Evolutionary conservation across 73 alveolate species (phyloP).

Genomic region (Paraurostyla sp.): DNA sequence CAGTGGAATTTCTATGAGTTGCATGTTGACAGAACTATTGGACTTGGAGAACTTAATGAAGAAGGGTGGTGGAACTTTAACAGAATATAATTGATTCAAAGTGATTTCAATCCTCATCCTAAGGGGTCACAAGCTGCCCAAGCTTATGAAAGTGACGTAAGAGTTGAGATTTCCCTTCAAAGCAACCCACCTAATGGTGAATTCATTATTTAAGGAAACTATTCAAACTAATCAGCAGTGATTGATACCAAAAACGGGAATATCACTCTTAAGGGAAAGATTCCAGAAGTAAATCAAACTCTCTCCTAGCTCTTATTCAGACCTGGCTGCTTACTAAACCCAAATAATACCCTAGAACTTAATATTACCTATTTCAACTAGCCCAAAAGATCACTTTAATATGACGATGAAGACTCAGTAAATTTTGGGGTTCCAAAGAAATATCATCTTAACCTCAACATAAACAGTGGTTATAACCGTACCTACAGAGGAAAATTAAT

Average conservation of each 20-base stretch:
- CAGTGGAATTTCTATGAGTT: constrained; percentile 11
- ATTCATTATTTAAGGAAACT: not conserved
- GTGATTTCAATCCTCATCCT: not conserved
- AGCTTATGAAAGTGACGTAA: not conserved
- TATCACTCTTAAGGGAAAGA: not conserved
- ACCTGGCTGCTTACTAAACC: constrained; percentile 38
- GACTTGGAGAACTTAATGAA: constrained; percentile 35
- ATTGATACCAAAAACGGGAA: not conserved
- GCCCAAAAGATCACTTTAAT: not conserved
- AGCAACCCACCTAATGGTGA: not conserved
- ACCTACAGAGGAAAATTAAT: constrained; percentile 23
- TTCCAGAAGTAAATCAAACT: not conserved
- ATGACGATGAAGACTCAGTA: not conserved
- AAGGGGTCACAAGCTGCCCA: not conserved
- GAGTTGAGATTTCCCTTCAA: not conserved
- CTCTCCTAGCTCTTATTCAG: not conserved
- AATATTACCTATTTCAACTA: constrained; percentile 17
- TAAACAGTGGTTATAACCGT: not conserved
- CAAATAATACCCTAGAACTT: not conserved
- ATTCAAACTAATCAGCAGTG: not conserved
- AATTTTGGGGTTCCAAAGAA: constrained; percentile 17
- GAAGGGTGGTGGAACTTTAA: constrained; percentile 63
- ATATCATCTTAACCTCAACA: not conserved
- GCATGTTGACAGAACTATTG: constrained; percentile 32
- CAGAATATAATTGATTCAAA: not conserved